Evolutionary conservation across 768 basidiomycete genomes (phyloP).

Genomic region (Chlorophyllum brunneum): DNA sequence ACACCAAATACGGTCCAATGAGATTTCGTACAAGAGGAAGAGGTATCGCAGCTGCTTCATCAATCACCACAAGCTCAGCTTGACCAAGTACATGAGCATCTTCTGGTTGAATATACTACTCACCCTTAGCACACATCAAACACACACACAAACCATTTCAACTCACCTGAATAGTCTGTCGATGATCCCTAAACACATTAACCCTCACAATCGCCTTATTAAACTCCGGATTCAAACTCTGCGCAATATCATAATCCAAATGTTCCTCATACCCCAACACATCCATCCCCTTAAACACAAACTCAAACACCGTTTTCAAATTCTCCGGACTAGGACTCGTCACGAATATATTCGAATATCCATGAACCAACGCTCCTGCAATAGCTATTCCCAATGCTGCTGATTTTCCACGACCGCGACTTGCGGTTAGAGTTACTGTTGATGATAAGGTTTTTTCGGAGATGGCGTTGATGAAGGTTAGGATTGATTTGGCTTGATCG

Average conservation of each 20-base stretch:
- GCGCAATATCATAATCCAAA: constrained; percentile 93
- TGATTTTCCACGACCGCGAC: constrained; percentile 93
- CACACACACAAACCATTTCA: not conserved
- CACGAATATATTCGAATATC: constrained; percentile 97
- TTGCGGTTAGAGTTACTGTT: constrained; percentile 93
- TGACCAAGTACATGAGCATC: constrained; percentile 97
- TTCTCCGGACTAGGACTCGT: constrained; percentile 98
- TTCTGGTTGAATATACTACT: constrained; percentile 97
- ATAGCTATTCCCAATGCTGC: constrained; percentile 95
- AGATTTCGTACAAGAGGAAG: constrained; percentile 93
- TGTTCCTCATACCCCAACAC: constrained; percentile 95
- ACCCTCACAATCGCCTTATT: constrained; percentile 95
- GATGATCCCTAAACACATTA: constrained; percentile 87
- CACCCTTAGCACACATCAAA: not conserved
- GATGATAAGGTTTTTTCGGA: constrained; percentile 91
- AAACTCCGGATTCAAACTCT: constrained; percentile 92
- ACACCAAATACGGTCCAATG: constrained; percentile 94
- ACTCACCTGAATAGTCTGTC: constrained; percentile 92
- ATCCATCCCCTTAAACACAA: constrained; percentile 96
- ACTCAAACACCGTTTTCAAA: constrained; percentile 95
- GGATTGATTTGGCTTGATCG: constrained; percentile 91
- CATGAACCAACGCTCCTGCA: constrained; percentile 87
- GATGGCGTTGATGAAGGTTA: constrained; percentile 93
- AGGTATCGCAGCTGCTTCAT: constrained; percentile 98
- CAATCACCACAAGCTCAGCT: constrained; percentile 95